These are phyloP conservation scores for Podospora appendiculata DNA, from an alignment of 495 filamentous ascomycete species.

Conservation along the genomic window DNA sequence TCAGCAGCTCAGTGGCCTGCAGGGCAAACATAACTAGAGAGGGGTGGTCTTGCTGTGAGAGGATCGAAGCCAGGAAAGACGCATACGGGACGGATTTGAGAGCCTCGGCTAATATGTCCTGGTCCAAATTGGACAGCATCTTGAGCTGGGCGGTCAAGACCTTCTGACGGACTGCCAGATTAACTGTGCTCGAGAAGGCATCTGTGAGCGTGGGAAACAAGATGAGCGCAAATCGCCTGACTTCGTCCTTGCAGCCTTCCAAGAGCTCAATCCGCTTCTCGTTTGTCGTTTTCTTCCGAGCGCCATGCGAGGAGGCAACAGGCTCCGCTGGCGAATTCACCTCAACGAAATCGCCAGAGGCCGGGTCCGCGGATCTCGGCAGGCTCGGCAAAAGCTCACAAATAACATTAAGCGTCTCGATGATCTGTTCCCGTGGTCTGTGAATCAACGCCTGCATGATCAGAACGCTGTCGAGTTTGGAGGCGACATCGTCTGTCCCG, in stretches of 20 bases:
- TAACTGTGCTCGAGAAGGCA: slow-evolving; percentile 96
- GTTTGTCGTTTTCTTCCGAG: slow-evolving; percentile 55
- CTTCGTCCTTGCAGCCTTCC: slow-evolving; percentile 70
- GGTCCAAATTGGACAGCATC: slow-evolving; percentile 94
- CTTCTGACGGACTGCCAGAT: slow-evolving; percentile 94
- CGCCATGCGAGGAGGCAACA: slow-evolving; percentile 22
- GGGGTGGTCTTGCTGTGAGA: slow-evolving; percentile 91
- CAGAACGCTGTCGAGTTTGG: slow-evolving; percentile 90
- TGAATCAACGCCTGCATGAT: slow-evolving; percentile 99
- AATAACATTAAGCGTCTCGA: slow-evolving; percentile 95
- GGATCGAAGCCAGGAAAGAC: slow-evolving; percentile 92
- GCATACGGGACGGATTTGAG: slow-evolving; percentile 90
- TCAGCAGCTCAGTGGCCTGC: slow-evolving; percentile 78
- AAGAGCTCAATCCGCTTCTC: slow-evolving; percentile 73
- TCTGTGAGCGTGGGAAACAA: slow-evolving; percentile 96
- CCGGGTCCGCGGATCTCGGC: slow-evolving; percentile 40
- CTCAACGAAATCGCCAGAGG: slow-evolving; percentile 46
- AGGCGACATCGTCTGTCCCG: slow-evolving; percentile 71
- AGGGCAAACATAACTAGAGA: slow-evolving; percentile 79
- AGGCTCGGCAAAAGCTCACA: slow-evolving; percentile 85
- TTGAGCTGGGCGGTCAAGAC: slow-evolving; percentile 92
- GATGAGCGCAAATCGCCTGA: slow-evolving; percentile 88
- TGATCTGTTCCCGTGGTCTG: slow-evolving; percentile 90
- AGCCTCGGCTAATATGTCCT: slow-evolving; percentile 73
- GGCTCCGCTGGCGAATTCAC: slow-evolving; percentile 26